Evolutionary conservation across 176 grass and related monocot species (phyloP).

Genomic region (Zea mays): Zm-B73-REFERENCE-NAM-5.0 NC_050100.1:142862501-142863000

Average conservation of each 20-base stretch:
- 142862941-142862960: not conserved
- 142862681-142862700: conserved; percentile 15
- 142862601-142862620: conserved; percentile 59
- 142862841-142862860: conserved; percentile 92
- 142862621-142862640: conserved; percentile 74
- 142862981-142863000: conserved; percentile 56
- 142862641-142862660: conserved; percentile 64
- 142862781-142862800: conserved; percentile 71
- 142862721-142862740: not conserved
- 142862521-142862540: not conserved
- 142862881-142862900: not conserved
- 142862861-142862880: conserved; percentile 90
- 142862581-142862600: conserved; percentile 64
- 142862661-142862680: conserved; percentile 70
- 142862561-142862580: conserved; percentile 83
- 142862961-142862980: conserved; percentile 75
- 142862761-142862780: conserved; percentile 49
- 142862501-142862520: not conserved
- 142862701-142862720: not conserved
- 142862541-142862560: conserved; percentile 67
- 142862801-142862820: conserved; percentile 77
- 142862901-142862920: not conserved
- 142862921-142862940: not conserved
- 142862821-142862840: conserved; percentile 83
- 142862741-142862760: conserved; percentile 8